Conservation (phyloP, 129 eudicot species). For the Artemisia annua region DNA sequence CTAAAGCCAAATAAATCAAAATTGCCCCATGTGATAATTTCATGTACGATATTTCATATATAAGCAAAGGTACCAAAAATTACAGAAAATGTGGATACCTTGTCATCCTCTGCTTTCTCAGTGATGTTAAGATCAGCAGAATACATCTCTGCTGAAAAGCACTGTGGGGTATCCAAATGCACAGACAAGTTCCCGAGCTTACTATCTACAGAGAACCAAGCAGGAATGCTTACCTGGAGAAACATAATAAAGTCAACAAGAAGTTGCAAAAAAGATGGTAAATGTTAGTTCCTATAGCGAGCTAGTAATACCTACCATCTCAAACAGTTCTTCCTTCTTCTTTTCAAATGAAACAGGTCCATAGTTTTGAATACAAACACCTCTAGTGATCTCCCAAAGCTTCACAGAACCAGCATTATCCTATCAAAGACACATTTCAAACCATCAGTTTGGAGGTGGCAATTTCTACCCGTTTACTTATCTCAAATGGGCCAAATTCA, state of each 20-base stretch:
- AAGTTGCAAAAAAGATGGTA: not conserved
- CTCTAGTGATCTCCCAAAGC: conserved; percentile 95
- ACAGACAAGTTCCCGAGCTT: conserved; percentile 94
- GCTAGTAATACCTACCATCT: conserved; percentile 58
- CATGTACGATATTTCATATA: not conserved
- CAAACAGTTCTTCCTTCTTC: conserved; percentile 90
- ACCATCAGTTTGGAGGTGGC: not conserved
- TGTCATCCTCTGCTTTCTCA: conserved; percentile 96
- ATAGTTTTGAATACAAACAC: conserved; percentile 69
- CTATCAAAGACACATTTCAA: conserved; percentile 39
- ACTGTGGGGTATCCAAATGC: conserved; percentile 93
- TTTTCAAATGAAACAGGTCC: conserved; percentile 88
- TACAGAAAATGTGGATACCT: conserved; percentile 49
- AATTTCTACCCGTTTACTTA: not conserved
- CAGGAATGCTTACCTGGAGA: conserved; percentile 92
- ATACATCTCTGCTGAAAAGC: conserved; percentile 99
- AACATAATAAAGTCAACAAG: conserved; percentile 28
- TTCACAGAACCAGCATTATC: conserved; percentile 91
- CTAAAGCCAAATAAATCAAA: too few relatives aligned
- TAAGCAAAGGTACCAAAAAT: not conserved
- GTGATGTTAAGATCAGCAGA: conserved; percentile 77
- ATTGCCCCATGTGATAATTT: too few relatives aligned
- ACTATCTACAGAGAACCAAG: conserved; percentile 91
- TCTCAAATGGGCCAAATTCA: too few relatives aligned
- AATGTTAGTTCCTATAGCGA: not conserved